Evolutionary conservation across 768 basidiomycete genomes (phyloP).

Genomic region (Artomyces pyxidatus): DNA sequence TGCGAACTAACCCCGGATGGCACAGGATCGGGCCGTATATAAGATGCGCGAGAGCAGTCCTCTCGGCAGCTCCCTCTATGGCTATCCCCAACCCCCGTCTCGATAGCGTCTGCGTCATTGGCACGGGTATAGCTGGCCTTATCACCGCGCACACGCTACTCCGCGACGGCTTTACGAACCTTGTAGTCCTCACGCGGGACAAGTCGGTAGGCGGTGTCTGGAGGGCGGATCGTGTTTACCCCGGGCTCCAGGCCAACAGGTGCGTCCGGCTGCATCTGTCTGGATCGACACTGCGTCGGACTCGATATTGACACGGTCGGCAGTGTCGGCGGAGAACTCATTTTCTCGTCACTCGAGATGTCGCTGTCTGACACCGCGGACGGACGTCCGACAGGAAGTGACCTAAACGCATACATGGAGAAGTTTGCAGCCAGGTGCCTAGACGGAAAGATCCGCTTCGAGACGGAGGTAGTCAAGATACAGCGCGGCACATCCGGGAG

Average conservation of each 20-base stretch:
- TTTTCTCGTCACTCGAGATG: constrained; percentile 50
- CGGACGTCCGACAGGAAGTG: constrained; percentile 42
- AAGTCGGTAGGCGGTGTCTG: constrained; percentile 50
- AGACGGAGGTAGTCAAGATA: constrained; percentile 37
- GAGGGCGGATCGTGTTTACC: constrained; percentile 48
- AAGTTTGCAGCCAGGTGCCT: constrained; percentile 41
- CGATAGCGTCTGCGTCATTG: constrained; percentile 44
- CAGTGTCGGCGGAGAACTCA: constrained; percentile 56
- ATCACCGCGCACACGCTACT: constrained; percentile 50
- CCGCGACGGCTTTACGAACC: constrained; percentile 51
- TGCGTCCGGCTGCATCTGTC: no score
- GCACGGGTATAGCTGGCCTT: constrained; percentile 50
- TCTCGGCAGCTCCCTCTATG: no score
- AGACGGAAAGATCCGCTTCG: constrained; percentile 32
- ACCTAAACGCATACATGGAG: constrained; percentile 49
- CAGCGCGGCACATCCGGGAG: constrained; percentile 20
- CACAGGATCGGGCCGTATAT: no score
- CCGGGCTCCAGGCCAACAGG: constrained; percentile 57
- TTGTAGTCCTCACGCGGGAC: constrained; percentile 51
- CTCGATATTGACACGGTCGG: neutral
- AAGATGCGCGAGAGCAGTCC: no score
- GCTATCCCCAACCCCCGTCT: no score
- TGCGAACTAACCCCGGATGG: no score
- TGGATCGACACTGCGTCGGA: no score
- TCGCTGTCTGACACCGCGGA: constrained; percentile 29